Base-by-base conservation (phyloP, 768 basidiomycete species). In the Terana coerulea region DNA sequence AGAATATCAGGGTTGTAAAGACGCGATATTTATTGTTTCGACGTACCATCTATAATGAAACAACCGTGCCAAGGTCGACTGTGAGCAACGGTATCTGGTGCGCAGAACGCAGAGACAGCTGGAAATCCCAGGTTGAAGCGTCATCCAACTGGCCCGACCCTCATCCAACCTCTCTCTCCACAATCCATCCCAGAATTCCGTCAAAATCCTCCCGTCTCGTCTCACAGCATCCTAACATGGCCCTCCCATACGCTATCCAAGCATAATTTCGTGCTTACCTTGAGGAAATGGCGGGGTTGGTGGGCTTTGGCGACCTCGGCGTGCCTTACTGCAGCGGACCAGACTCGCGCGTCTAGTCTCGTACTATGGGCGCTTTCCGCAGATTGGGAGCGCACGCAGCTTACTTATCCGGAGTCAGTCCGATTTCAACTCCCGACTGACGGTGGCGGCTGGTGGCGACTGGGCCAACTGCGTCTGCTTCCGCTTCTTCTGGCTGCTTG, bases 261-360 rank as follows among this genome's bases (percentile, higher is more conserved):
- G 56, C 64, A 57, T 64, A 58, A 59, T 69, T 70, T 62, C 57
- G 66, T 58, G 73, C 80, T 79, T 70, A 83, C 81, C 80, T 84
- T 82, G 82, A 74, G 64, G 75, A 59, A n/a, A 67, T 73, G 76
- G 61, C 64, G 65, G 61, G 49, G 51, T 46, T 46, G 51, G 21
- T 46, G 52, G 42, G 34, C 47, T 36, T 51, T 56, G 53, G 28
- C 37, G 37, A 24, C 45, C 24, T 21, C 34, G 37, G 51, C 51
- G 28, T 39, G 44, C 45, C 11, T 21, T 33, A 15, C 19, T 33
- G 28, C 30, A 17, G 15, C 30, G 45, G 30, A 34, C 51, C 36
- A 52, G 51, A 29, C 51, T 30, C 31, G 31, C 19, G 45, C 31
- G 10, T 33, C 45, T 33, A 46, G 45, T 46, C 45, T 21, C 45